Evolutionary conservation across 23 red algal genomes (phyloP).

Genomic region (Chondrus crispus): DNA sequence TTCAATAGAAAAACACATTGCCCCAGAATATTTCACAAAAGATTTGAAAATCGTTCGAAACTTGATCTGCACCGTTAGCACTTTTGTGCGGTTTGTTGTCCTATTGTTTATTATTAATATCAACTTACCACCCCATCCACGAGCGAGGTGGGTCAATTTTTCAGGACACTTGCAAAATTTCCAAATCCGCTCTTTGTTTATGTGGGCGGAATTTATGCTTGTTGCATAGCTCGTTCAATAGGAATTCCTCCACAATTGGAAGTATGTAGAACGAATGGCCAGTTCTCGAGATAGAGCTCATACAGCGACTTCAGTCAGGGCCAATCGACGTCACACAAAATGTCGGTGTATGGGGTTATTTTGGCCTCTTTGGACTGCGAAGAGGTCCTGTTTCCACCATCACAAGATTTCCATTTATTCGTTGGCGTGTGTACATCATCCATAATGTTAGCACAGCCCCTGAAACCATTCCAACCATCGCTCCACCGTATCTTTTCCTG

Average conservation of each 20-base stretch:
- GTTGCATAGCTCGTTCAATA: neutral
- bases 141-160: neutral
- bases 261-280: neutral
- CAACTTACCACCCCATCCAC: neutral
- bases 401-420: neutral
- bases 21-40: too few species aligned
- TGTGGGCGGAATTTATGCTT: neutral
- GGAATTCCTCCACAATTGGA: neutral
- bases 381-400: neutral
- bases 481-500: neutral
- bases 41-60: too few species aligned
- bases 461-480: neutral
- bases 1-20: too few species aligned
- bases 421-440: neutral
- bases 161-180: neutral
- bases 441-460: neutral
- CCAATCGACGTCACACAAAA: neutral
- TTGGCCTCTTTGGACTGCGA: neutral
- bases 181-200: neutral
- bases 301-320: too few species aligned
- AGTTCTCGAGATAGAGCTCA: neutral
- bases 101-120: too few species aligned
- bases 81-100: too few species aligned
- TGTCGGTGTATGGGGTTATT: neutral
- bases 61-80: too few species aligned